A percentile compares a stretch with the other conserved stretches of the same genome.
phyloP scores from a whole-genome alignment of 2,329 filamentous ascomycete species.

The Bimuria novae-zelandiae region DNA sequence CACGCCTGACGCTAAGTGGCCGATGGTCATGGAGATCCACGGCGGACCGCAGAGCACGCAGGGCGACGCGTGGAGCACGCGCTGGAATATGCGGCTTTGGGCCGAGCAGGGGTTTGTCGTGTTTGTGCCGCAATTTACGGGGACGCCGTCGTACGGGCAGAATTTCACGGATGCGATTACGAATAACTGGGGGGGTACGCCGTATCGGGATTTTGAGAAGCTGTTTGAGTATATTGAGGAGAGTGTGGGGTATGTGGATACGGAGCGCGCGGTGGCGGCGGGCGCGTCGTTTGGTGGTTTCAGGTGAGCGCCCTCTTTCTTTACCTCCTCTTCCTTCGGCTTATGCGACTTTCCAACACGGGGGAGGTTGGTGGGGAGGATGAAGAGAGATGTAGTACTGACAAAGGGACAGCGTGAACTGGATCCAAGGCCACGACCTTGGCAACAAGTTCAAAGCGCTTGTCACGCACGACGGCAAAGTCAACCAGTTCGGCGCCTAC shows the following conservation, averaged over 20 bases:
- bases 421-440: slow-evolving; percentile 85
- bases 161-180: slow-evolving; percentile 75
- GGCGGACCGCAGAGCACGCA: slow-evolving; percentile 80
- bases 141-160: slow-evolving; percentile 81
- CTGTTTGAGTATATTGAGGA: slow-evolving; percentile 75
- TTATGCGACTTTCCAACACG: too few relatives aligned
- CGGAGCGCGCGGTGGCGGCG: slow-evolving; percentile 70
- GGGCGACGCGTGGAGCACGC: slow-evolving; percentile 74
- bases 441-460: slow-evolving; percentile 86
- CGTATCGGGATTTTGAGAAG: slow-evolving; percentile 80
- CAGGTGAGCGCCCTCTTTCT: too few relatives aligned
- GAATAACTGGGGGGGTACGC: slow-evolving; percentile 80
- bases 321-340: too few relatives aligned
- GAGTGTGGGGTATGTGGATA: slow-evolving; percentile 71
- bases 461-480: slow-evolving; percentile 85
- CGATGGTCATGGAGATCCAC: slow-evolving; percentile 77
- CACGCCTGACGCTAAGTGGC: slow-evolving; percentile 72
- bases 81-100: slow-evolving; percentile 85
- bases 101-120: slow-evolving; percentile 87
- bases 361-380: too few relatives aligned
- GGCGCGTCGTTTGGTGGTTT: slow-evolving; percentile 61
- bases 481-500: slow-evolving; percentile 60
- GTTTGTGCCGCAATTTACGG: slow-evolving; percentile 80
- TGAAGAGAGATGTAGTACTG: too few relatives aligned
- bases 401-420: slow-evolving; percentile 67